phyloP scores from a whole-genome alignment of 768 basidiomycete species.

The Mycena pura region DNA sequence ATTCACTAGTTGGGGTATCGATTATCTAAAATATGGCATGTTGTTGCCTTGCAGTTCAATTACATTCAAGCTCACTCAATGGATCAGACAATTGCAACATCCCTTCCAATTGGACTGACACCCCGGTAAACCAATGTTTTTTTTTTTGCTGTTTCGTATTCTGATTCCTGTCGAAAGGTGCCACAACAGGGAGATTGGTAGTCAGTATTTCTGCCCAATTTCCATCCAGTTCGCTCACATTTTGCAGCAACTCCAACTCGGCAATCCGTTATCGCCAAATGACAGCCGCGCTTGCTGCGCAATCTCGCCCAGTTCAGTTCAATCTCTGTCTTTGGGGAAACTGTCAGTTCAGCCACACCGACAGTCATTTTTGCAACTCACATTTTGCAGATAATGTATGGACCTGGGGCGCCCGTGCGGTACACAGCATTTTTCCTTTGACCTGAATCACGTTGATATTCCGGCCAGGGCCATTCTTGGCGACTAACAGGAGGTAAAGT shows the following conservation, averaged over 20 bases:
- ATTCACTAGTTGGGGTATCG: constrained; percentile 60
- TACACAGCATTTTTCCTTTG: constrained; percentile 25
- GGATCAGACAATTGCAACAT: constrained; percentile 62
- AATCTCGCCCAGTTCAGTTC: constrained; percentile 54
- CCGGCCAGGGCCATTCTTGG: constrained; percentile 57
- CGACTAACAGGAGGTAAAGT: constrained; percentile 53
- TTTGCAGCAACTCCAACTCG: constrained; percentile 59
- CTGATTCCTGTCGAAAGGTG: constrained; percentile 28
- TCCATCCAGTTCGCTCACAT: neutral
- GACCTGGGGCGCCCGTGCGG: constrained; percentile 64
- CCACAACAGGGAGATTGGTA: constrained; percentile 54
- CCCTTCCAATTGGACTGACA: constrained; percentile 58
- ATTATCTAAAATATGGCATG: constrained; percentile 65
- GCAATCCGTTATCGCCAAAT: constrained; percentile 62
- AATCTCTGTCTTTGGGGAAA: constrained; percentile 62
- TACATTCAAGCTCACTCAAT: neutral
- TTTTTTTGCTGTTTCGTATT: neutral
- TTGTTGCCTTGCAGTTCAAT: neutral
- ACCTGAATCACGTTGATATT: neutral
- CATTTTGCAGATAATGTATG: constrained; percentile 51
- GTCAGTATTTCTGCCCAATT: constrained; percentile 37
- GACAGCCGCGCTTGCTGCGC: constrained; percentile 55
- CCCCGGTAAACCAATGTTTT: constrained; percentile 17
- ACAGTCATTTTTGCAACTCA: neutral
- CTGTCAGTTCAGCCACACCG: neutral